Evolutionary conservation across 1,284 basidiomycete species (phyloP).

Genomic region (Ceratobasidium sp.): DNA sequence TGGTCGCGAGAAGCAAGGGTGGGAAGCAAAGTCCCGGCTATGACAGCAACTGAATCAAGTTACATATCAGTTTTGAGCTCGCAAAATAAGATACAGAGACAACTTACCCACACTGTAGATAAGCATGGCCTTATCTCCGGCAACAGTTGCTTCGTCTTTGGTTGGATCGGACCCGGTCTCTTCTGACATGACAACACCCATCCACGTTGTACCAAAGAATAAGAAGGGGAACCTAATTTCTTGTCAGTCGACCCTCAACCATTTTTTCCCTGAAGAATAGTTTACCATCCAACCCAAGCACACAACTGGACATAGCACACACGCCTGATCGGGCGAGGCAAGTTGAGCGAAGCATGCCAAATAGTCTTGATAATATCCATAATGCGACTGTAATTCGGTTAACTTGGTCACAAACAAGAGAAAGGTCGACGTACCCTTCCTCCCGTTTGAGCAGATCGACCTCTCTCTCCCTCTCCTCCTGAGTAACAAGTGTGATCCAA

Average conservation of each 20-base stretch:
- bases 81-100: constrained; percentile 6
- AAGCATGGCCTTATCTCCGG: constrained; percentile 87
- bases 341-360: constrained; percentile 67
- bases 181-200: constrained; percentile 87
- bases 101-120: constrained; percentile 81
- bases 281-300: constrained; percentile 89
- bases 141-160: constrained; percentile 79
- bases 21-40: constrained; percentile 82
- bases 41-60: constrained; percentile 70
- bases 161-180: constrained; percentile 74
- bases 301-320: constrained; percentile 91
- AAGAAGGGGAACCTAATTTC: constrained; percentile 84
- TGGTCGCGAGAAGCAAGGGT: constrained; percentile 79
- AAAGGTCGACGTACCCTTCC: constrained; percentile 12
- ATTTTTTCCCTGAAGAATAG: constrained; percentile 42
- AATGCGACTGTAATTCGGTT: constrained; percentile 47
- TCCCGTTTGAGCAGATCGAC: constrained; percentile 46
- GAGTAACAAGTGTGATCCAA: constrained; percentile 81
- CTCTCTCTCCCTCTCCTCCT: constrained; percentile 71
- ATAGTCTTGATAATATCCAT: constrained; percentile 77
- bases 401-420: background rate
- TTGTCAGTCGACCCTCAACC: constrained; percentile 17
- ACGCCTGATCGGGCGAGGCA: constrained; percentile 81
- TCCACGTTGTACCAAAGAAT: constrained; percentile 91
- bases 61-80: background rate